Evolutionary conservation across 2,329 filamentous ascomycete species (phyloP).

Genomic region (Coccinonectria pachysandricola): DNA sequence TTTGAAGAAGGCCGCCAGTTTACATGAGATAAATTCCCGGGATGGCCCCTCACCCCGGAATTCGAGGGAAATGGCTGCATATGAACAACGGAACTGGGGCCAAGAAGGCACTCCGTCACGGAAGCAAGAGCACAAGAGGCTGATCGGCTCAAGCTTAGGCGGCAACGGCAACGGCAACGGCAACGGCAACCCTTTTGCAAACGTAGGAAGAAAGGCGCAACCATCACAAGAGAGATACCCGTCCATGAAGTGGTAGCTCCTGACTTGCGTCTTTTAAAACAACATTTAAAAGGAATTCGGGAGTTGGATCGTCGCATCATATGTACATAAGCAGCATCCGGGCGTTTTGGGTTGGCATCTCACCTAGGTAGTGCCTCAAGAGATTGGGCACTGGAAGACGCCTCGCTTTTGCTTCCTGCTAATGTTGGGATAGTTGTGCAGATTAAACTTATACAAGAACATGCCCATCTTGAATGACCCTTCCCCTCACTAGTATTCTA

Average conservation of each 20-base stretch:
- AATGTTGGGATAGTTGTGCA: no score
- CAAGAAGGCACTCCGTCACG: slow-evolving; percentile 33
- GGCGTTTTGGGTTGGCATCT: no score
- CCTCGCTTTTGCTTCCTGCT: no score
- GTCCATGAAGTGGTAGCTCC: slow-evolving; percentile 18
- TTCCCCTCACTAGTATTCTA: no score
- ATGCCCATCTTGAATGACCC: no score
- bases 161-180: no score
- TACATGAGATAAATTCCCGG: slow-evolving; percentile 43
- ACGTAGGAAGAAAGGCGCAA: slow-evolving; percentile 25
- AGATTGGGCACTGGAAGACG: no score
- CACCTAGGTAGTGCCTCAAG: no score
- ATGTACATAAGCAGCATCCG: no score
- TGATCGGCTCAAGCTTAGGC: slow-evolving; percentile 13
- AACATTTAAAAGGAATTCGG: no score
- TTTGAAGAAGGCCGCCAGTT: slow-evolving; percentile 62
- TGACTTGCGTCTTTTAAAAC: slow-evolving; percentile 1
- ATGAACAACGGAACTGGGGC: slow-evolving; percentile 37
- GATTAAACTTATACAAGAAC: no score
- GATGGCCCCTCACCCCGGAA: slow-evolving; percentile 41
- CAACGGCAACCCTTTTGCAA: slow-evolving; percentile 29
- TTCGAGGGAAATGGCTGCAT: slow-evolving; percentile 50
- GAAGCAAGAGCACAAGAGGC: slow-evolving; percentile 20
- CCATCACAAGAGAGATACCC: slow-evolving; percentile 34
- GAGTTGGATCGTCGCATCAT: no score